Conservation (phyloP, 2,329 filamentous ascomycete species). For the Fonsecaea pugnacius region DNA sequence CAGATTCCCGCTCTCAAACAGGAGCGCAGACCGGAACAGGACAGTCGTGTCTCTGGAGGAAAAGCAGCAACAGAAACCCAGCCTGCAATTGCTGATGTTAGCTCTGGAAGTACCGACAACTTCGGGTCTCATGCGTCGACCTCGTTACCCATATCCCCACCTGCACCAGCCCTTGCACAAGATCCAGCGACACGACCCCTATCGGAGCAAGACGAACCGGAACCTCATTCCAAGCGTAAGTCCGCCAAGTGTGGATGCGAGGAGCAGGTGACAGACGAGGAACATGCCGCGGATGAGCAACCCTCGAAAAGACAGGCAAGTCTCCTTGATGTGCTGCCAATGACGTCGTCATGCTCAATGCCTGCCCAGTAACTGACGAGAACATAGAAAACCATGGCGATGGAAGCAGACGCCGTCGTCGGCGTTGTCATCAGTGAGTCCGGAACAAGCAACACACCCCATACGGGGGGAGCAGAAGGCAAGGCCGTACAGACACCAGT, state of each 20-base stretch:
- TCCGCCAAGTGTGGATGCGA: no score
- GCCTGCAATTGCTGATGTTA: background rate
- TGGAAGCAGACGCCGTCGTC: background rate
- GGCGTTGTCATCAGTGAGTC: background rate
- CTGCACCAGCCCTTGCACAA: background rate
- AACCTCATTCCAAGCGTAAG: background rate
- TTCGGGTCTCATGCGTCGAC: background rate
- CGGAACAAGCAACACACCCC: background rate
- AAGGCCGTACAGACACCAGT: background rate
- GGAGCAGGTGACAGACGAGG: background rate
- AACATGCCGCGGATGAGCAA: background rate
- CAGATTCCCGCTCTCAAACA: background rate
- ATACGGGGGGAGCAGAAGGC: background rate
- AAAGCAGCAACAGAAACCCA: background rate
- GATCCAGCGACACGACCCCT: background rate
- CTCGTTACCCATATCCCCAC: background rate
- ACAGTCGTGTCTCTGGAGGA: background rate
- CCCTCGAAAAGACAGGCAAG: constrained; percentile 2
- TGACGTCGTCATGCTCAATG: background rate
- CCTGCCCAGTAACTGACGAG: background rate
- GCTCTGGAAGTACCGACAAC: background rate
- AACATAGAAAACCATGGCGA: background rate
- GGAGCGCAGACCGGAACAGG: background rate
- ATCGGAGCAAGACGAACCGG: background rate
- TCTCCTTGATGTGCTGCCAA: background rate